Base-by-base conservation (phyloP, 1,284 basidiomycete genomes). In the Malassezia sympodialis region DNA sequence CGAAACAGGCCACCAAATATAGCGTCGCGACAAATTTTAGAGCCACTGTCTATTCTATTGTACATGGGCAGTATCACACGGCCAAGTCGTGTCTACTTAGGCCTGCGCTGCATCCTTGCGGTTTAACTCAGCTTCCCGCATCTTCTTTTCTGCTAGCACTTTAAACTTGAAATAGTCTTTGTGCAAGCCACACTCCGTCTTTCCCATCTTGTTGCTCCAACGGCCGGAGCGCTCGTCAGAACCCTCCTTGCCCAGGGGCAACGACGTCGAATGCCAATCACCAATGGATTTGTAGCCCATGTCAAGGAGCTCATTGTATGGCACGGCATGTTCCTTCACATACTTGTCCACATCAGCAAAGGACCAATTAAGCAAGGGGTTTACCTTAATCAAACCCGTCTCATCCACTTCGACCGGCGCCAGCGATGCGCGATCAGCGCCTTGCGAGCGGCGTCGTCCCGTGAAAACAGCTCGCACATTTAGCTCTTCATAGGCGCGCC, bases 151-250 rank as follows among this genome's bases (percentile, higher is more conserved):
- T 12, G 66, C 66, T 14, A 68, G 41, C 45, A 64, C 63, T 58
- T 67, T 69, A 59, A 69, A 66, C 58, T 69, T 68, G 60, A 69
- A 69, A 61, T 69, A 72, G 53, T 72, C 69, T 53, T 69, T 66
- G 65, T 98, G 93, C 64, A 98, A 76, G 3, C 93, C 93, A 75
- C 93, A 98, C 76, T 96, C 93, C 1, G 88, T 88, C 81, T 96
- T 96, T 59, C 84, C 83, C 34, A 66, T 69, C 75, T 83, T 86
- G 21, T 87, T 88, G 37, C 85, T 84, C 93, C 93, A 98, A 53
- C 93, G 79, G 4, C 93, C 93, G 1, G 85, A 83, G 35, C 93
- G 82, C 78, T 98, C 93, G 2, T 80, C 82, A 65, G 90, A 85
- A 15, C 58, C 60, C 12, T 70, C 73, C 35, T 58, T 65, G 12